phyloP scores from a whole-genome alignment of 208 protist genomes.

The Lotmaria passim region DNA sequence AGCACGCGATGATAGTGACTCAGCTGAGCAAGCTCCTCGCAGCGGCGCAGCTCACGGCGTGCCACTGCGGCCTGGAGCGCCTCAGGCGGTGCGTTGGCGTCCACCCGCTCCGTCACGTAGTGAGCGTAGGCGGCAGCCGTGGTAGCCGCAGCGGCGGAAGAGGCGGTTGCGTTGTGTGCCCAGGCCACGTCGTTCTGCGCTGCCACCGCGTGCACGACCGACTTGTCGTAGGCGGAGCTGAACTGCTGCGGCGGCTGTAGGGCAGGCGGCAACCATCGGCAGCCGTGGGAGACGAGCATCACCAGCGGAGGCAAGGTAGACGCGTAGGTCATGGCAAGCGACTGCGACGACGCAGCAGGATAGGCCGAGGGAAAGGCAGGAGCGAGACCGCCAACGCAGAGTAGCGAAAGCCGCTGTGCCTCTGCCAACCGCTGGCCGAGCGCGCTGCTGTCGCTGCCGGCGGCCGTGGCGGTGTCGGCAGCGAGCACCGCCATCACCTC shows the following conservation, averaged over 20 bases:
- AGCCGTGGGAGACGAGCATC: slow-evolving; percentile 32
- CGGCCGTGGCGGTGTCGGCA: neutral
- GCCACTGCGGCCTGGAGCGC: slow-evolving; percentile 39
- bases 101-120: slow-evolving; percentile 22
- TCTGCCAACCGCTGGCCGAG: slow-evolving; percentile 16
- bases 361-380: slow-evolving; percentile 11
- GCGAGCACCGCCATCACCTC: slow-evolving; percentile 21
- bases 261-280: slow-evolving; percentile 61
- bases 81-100: slow-evolving; percentile 10
- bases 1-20: slow-evolving; percentile 44
- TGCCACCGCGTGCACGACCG: slow-evolving; percentile 1
- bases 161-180: slow-evolving; percentile 16
- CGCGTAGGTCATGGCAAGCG: slow-evolving; percentile 7
- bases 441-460: slow-evolving; percentile 6
- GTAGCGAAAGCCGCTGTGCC: slow-evolving; percentile 15
- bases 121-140: slow-evolving; percentile 26
- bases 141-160: neutral
- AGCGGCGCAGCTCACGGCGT: slow-evolving; percentile 38
- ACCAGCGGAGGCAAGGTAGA: slow-evolving; percentile 18
- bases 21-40: slow-evolving; percentile 51
- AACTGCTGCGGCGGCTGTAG: slow-evolving; percentile 80
- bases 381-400: slow-evolving; percentile 26
- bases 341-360: neutral
- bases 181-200: slow-evolving; percentile 24
- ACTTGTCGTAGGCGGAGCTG: slow-evolving; percentile 18